Conservation (phyloP, 345 rosid species). For the Linum lewisii region DNA sequence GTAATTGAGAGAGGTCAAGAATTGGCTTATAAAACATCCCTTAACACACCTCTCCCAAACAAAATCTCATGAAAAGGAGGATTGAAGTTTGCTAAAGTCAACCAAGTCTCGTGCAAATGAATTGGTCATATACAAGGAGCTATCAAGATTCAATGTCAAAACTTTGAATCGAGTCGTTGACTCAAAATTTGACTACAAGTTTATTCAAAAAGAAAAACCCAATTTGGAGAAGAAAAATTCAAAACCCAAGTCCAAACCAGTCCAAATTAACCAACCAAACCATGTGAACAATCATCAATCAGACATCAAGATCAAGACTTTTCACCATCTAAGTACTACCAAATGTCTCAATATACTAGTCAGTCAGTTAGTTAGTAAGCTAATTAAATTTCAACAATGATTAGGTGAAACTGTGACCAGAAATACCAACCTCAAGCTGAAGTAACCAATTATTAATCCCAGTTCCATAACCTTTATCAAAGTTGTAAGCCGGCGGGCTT, state of each 20-base stretch:
- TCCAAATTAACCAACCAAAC: neutral
- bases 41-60: too few relatives aligned
- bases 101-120: neutral
- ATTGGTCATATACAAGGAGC: neutral
- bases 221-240: too few relatives aligned
- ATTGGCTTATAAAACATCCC: too few relatives aligned
- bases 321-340: neutral
- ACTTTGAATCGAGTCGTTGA: too few relatives aligned
- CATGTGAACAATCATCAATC: neutral
- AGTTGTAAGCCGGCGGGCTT: slow-evolving; percentile 94
- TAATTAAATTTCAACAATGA: neutral
- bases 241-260: too few relatives aligned
- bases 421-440: slow-evolving; percentile 62
- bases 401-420: slow-evolving; percentile 1
- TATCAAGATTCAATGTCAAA: neutral
- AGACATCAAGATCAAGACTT: neutral
- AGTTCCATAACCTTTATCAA: slow-evolving; percentile 61
- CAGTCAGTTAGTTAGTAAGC: neutral
- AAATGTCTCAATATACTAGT: neutral
- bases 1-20: too few relatives aligned
- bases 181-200: too few relatives aligned
- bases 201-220: too few relatives aligned
- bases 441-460: slow-evolving; percentile 80
- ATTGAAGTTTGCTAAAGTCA: too few relatives aligned
- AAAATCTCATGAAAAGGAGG: too few relatives aligned